phyloP scores from a whole-genome alignment of 805 yeast genomes.

The Nakazawaea wyomingensis region DNA sequence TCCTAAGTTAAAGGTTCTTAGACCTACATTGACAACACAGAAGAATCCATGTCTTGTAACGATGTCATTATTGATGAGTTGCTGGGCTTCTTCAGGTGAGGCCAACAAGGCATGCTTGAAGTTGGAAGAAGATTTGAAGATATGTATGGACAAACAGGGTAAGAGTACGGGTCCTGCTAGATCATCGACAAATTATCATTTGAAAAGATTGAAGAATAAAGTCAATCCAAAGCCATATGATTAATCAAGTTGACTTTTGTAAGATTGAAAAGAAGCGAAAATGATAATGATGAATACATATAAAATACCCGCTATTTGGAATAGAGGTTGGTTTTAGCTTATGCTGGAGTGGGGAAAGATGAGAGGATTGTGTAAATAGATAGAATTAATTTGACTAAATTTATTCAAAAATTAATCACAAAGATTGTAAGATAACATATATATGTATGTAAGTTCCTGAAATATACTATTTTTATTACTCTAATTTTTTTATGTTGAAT shows the following conservation, averaged over 20 bases:
- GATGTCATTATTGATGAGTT: conserved; percentile 81
- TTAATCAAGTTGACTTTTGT: background rate
- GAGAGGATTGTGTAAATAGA: background rate
- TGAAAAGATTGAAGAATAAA: conserved; percentile 50
- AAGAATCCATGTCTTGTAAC: conserved; percentile 72
- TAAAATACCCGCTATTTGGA: background rate
- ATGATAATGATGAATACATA: background rate
- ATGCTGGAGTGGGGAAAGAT: no score
- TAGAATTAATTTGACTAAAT: no score
- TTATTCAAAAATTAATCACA: no score
- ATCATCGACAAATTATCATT: conserved; percentile 50
- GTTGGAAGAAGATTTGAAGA: conserved; percentile 64
- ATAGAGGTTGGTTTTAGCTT: no score
- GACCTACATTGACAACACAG: conserved; percentile 49
- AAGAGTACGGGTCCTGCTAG: conserved; percentile 29
- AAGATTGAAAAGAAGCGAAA: background rate
- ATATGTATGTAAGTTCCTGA: no score
- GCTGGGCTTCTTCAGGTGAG: conserved; percentile 96
- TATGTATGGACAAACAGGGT: conserved; percentile 57
- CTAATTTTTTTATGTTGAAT: no score
- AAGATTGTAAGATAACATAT: no score
- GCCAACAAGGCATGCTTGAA: conserved; percentile 62
- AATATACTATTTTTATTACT: no score
- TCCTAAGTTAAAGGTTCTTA: conserved; percentile 66
- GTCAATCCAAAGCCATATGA: conserved; percentile 32